phyloP scores from a whole-genome alignment of 352 stramenopile species.

The Peronospora farinosa region DNA sequence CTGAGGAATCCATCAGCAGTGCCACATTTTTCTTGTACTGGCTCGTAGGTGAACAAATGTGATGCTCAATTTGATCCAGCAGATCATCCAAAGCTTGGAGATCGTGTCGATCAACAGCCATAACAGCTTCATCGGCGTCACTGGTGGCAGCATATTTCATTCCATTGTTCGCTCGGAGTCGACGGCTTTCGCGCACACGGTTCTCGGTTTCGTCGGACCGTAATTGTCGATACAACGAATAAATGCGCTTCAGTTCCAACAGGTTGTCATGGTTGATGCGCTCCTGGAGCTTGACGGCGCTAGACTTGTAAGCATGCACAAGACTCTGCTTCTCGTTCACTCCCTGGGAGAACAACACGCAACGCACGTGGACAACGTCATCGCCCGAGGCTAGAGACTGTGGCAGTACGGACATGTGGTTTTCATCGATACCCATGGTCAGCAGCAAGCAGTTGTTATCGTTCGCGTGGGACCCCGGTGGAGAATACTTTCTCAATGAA shows the following conservation, averaged over 20 bases:
- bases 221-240: constrained; percentile 45
- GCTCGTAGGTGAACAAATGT: constrained; percentile 57
- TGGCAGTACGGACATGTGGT: constrained; percentile 50
- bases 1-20: constrained; percentile 72
- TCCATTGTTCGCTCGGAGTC: constrained; percentile 17
- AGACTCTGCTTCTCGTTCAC: constrained; percentile 85
- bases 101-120: constrained; percentile 29
- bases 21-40: constrained; percentile 82
- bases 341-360: constrained; percentile 73
- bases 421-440: constrained; percentile 54
- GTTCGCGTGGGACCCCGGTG: constrained; percentile 27
- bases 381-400: constrained; percentile 34
- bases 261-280: constrained; percentile 80
- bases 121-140: constrained; percentile 24
- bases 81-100: constrained; percentile 60
- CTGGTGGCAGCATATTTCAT: constrained; percentile 4
- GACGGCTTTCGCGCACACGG: constrained; percentile 23
- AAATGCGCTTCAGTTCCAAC: constrained; percentile 55
- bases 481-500: constrained; percentile 51
- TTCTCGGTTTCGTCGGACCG: constrained; percentile 37
- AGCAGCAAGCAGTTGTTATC: constrained; percentile 46
- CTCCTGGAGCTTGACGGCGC: constrained; percentile 69
- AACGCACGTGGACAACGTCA: constrained; percentile 48
- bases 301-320: constrained; percentile 70
- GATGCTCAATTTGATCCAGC: constrained; percentile 61